These are phyloP conservation scores for Mycosphaerella arachidis DNA, from an alignment of 2,329 filamentous ascomycete genomes.

Conservation along the genomic window DNA sequence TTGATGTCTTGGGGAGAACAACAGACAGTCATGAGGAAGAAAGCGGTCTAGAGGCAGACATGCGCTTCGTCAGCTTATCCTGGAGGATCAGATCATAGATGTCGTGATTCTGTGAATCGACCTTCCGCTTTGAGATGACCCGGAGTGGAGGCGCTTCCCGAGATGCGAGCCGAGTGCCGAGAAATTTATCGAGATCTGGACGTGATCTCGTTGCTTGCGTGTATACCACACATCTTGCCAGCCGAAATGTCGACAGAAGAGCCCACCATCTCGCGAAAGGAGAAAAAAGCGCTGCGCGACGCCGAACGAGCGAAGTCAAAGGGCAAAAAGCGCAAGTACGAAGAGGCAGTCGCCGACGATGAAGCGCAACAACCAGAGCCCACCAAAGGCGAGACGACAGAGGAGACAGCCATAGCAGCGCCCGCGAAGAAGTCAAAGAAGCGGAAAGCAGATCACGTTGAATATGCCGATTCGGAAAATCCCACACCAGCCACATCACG, in stretches of 20 bases:
- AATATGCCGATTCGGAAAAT: neutral
- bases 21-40: neutral
- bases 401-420: slow-evolving; percentile 1
- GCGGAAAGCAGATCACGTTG: neutral
- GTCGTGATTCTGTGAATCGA: neutral
- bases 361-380: slow-evolving; percentile 4
- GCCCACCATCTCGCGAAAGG: slow-evolving; percentile 27
- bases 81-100: too few species aligned
- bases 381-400: slow-evolving; percentile 8
- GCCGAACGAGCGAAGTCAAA: slow-evolving; percentile 31
- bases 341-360: slow-evolving; percentile 21
- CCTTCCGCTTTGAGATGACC: neutral
- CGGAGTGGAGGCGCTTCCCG: neutral
- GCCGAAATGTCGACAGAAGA: slow-evolving; percentile 27
- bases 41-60: neutral
- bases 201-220: neutral
- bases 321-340: slow-evolving; percentile 34
- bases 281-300: slow-evolving; percentile 35
- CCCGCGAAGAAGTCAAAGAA: slow-evolving; percentile 25
- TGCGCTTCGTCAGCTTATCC: too few species aligned
- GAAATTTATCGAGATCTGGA: neutral
- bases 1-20: neutral
- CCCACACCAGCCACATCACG: neutral
- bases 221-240: neutral
- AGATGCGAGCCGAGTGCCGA: neutral